phyloP scores from a whole-genome alignment of 2,329 filamentous ascomycete species.

The Aspergillus sp. region DNA sequence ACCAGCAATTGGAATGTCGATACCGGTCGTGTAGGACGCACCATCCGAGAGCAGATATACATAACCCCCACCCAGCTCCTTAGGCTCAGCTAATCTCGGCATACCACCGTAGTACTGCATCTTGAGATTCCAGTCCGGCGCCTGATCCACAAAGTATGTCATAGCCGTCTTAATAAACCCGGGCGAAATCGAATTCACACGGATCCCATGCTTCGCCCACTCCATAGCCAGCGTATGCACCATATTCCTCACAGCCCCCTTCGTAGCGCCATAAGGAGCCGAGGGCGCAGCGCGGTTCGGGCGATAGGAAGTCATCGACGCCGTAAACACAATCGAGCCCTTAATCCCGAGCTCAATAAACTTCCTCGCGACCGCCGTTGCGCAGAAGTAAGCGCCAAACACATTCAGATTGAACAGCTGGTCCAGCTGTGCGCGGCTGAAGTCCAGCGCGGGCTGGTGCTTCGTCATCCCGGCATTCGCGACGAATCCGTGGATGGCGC shows the following conservation, averaged over 20 bases:
- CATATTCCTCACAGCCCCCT: slow-evolving; percentile 40
- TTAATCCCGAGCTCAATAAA: slow-evolving; percentile 45
- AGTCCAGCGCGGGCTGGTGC: slow-evolving; percentile 49
- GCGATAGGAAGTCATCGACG: slow-evolving; percentile 50
- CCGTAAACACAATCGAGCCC: slow-evolving; percentile 46
- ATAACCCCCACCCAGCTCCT: slow-evolving; percentile 58
- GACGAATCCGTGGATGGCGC: slow-evolving; percentile 45
- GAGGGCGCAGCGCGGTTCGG: slow-evolving; percentile 54
- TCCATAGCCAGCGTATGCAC: slow-evolving; percentile 45
- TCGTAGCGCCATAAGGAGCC: slow-evolving; percentile 49
- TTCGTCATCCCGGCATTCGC: slow-evolving; percentile 47
- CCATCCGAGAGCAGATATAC: slow-evolving; percentile 54
- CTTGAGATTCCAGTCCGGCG: slow-evolving; percentile 55
- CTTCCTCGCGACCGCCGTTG: slow-evolving; percentile 28
- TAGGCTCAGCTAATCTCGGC: slow-evolving; percentile 53
- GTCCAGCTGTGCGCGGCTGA: slow-evolving; percentile 41
- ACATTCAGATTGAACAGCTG: slow-evolving; percentile 48
- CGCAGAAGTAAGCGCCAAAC: slow-evolving; percentile 32
- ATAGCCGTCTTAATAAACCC: slow-evolving; percentile 46
- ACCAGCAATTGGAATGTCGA: slow-evolving; percentile 41
- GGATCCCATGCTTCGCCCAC: slow-evolving; percentile 45
- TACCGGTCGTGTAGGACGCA: slow-evolving; percentile 38
- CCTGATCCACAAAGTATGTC: slow-evolving; percentile 36
- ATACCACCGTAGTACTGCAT: slow-evolving; percentile 61
- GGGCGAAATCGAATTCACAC: slow-evolving; percentile 47